Evolutionary conservation across 2,329 filamentous ascomycete genomes (phyloP).

Genomic region (Talaromyces sp.): DNA sequence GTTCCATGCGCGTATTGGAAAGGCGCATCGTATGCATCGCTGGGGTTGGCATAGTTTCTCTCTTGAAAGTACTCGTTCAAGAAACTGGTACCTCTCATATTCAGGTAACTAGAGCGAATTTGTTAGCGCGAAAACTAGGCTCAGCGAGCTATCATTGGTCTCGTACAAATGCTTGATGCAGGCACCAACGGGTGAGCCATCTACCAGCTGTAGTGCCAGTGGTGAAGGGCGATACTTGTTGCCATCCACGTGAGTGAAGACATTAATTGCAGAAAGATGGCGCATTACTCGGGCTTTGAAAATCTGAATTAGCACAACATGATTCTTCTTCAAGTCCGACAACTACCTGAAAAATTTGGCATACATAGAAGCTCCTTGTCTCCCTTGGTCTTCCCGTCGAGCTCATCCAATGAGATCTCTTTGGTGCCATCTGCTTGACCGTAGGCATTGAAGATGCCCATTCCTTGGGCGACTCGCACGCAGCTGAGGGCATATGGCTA

Average conservation of each 20-base stretch:
- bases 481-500: neutral
- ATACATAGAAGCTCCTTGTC: slow-evolving; percentile 18
- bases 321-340: neutral
- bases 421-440: neutral
- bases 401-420: slow-evolving; percentile 15
- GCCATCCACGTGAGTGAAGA: slow-evolving; percentile 12
- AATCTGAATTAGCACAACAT: neutral
- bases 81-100: slow-evolving; percentile 16
- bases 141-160: neutral
- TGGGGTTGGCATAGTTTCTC: slow-evolving; percentile 33
- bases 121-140: neutral
- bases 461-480: slow-evolving; percentile 16
- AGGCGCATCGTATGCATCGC: slow-evolving; percentile 28
- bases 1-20: slow-evolving; percentile 30
- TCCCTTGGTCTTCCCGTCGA: slow-evolving; percentile 14
- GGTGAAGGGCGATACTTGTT: slow-evolving; percentile 17
- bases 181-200: slow-evolving; percentile 8
- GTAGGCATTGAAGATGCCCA: slow-evolving; percentile 28
- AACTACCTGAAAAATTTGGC: neutral
- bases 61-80: slow-evolving; percentile 31
- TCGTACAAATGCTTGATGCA: slow-evolving; percentile 26
- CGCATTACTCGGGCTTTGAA: slow-evolving; percentile 24
- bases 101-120: slow-evolving; percentile 7
- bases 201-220: slow-evolving; percentile 14
- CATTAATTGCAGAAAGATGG: slow-evolving; percentile 14